A percentile compares a stretch with the other conserved stretches of the same genome.
phyloP scores from a whole-genome alignment of 495 filamentous ascomycete genomes.

The Aspergillus cavernicola region DNA sequence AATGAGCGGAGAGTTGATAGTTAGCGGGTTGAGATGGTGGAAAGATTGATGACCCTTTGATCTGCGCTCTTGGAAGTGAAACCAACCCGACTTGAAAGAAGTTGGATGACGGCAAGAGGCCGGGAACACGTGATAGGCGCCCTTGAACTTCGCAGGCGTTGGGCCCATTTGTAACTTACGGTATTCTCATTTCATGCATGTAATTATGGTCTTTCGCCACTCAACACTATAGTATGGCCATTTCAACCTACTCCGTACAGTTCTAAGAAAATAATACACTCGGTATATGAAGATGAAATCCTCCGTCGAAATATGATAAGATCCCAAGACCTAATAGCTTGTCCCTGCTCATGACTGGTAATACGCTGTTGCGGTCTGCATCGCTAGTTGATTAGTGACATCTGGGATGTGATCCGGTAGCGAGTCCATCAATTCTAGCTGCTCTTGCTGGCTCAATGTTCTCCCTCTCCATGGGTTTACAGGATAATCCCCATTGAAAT shows the following conservation, averaged over 20 bases:
- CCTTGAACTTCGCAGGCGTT: slow-evolving; percentile 7
- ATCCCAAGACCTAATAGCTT: background rate
- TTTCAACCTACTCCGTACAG: too few species aligned
- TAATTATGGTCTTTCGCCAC: too few species aligned
- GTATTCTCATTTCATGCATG: background rate
- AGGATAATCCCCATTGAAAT: slow-evolving; percentile 44
- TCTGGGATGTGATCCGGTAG: slow-evolving; percentile 59
- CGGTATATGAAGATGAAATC: background rate
- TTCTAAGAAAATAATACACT: background rate
- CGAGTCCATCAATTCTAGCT: slow-evolving; percentile 64
- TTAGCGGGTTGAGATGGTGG: slow-evolving; percentile 25
- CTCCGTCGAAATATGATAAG: background rate
- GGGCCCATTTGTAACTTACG: slow-evolving; percentile 10
- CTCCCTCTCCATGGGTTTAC: slow-evolving; percentile 49
- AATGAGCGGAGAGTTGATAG: slow-evolving; percentile 17
- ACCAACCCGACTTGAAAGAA: slow-evolving; percentile 19
- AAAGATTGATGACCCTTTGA: slow-evolving; percentile 29
- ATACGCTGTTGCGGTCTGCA: slow-evolving; percentile 58
- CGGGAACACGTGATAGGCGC: slow-evolving; percentile 31
- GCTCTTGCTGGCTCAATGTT: slow-evolving; percentile 66
- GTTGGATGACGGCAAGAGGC: slow-evolving; percentile 41
- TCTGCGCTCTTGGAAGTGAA: slow-evolving; percentile 23
- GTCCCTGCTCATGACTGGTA: slow-evolving; percentile 41
- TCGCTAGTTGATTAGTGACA: slow-evolving; percentile 38
- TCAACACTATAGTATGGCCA: too few species aligned